Evolutionary conservation across 2,329 filamentous ascomycete genomes (phyloP), one percentile per base, ranked within the genome.

Genomic region (Scytalidium lignicola): DNA sequence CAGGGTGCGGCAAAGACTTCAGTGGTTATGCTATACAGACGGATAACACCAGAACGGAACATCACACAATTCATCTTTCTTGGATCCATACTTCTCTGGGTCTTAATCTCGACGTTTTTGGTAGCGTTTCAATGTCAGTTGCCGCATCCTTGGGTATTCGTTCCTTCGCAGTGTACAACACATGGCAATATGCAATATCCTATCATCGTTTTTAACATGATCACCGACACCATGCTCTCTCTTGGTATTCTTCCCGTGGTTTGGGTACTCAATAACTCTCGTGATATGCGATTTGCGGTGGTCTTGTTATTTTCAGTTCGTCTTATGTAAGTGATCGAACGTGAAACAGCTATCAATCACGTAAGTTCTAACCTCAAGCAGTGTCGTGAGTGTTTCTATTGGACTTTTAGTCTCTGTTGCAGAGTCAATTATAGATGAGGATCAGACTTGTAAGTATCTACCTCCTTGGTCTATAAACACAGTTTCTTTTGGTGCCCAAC

Each of bases 51-150:
- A 37, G 44, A 22, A 20, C 37, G 17, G 12, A 32, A 32, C 17
- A 15, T 17, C 3, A 48, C 29, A 3, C 48, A 37, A 32, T 39
- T 41, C 19, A 37, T 42, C 23, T 23, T 32, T 21, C 28, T 45
- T 19, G 17, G 41, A 10, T 43, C 32, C 8, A 41, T 48, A 6
- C 15, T 18, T 10, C 19, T 51, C 6, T 51, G 49, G 49, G 43
- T 42, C 8, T 18, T 42, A 12, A 48, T 51, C 41, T 44, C 49
- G 6, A 41, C 44, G 19, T 44, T 51, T 15, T 41, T 42, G 10
- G 17, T 51, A 19, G 49, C 41, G 7, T 51, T 51, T 42, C 49
- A 51, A 37, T 51, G 49, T 13, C 23, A 26, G 23, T 7, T 51
- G 8, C 46, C 49, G 17, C 20, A 37, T 2, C 49, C 49, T 10